Conservation (phyloP, 164 flowering plant genomes). For the Nymphaea colorata region DNA sequence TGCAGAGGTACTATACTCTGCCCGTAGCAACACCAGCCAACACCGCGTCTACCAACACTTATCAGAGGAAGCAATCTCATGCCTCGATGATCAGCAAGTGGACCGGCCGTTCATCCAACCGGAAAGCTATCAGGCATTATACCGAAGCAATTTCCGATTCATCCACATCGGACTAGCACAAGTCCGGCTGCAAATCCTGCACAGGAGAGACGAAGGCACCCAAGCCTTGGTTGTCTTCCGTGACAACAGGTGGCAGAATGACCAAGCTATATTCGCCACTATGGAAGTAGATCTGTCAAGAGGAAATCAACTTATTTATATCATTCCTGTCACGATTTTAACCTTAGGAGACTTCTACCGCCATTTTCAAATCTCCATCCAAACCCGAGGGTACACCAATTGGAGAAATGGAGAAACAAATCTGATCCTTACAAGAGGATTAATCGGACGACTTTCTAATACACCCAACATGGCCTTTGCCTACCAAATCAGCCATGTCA, state of each 20-base stretch:
- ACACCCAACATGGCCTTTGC: too few relatives aligned
- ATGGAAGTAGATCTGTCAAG: constrained; percentile 1
- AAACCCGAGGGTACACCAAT: not conserved
- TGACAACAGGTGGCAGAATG: not conserved
- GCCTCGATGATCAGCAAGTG: not conserved
- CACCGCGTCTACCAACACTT: not conserved
- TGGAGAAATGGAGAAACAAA: not conserved
- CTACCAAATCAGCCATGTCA: too few relatives aligned
- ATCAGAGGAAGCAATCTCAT: not conserved
- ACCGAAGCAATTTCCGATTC: not conserved
- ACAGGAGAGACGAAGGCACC: not conserved
- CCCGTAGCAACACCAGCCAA: not conserved
- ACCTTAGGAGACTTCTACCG: not conserved
- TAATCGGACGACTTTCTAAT: not conserved
- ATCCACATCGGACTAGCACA: not conserved
- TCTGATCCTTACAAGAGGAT: not conserved
- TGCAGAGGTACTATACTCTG: not conserved
- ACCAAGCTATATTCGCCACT: not conserved
- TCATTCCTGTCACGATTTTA: not conserved
- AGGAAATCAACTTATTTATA: not conserved
- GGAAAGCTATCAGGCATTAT: not conserved
- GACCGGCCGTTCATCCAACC: not conserved
- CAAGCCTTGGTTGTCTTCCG: not conserved
- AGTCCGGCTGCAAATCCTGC: not conserved
- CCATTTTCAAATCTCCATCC: not conserved